Evolutionary conservation across 1,284 basidiomycete genomes (phyloP).

Genomic region (Trametes hirsuta): DNA sequence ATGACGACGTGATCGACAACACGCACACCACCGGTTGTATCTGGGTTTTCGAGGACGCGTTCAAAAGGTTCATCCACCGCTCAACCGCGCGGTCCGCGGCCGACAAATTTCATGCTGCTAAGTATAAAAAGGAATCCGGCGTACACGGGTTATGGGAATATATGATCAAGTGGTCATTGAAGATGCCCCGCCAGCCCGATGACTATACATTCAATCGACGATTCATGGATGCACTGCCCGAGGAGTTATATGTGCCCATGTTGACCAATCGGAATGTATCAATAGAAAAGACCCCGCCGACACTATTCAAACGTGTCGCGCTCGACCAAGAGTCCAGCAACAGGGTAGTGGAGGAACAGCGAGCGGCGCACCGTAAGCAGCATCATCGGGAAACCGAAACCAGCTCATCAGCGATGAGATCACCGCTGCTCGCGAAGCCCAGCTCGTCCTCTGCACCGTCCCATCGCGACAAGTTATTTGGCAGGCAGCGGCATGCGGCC

Average conservation of each 20-base stretch:
- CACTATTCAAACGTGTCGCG: not conserved
- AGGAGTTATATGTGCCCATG: not conserved
- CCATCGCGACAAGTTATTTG: too few relatives aligned
- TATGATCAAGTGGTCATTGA: not conserved
- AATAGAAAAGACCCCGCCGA: not conserved
- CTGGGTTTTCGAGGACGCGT: constrained; percentile 8
- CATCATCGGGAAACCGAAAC: too few relatives aligned
- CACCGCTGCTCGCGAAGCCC: too few relatives aligned
- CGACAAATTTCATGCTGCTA: constrained; percentile 1
- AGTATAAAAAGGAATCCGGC: constrained; percentile 1
- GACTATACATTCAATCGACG: constrained; percentile 13
- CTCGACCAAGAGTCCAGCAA: not conserved
- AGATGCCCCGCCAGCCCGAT: constrained; percentile 13
- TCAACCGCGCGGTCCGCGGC: constrained; percentile 5
- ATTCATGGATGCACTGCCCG: constrained; percentile 4
- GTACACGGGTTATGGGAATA: constrained; percentile 8
- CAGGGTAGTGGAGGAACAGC: not conserved
- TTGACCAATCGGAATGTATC: not conserved
- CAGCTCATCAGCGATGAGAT: too few relatives aligned
- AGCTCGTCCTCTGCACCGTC: too few relatives aligned
- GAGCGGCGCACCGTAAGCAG: not conserved
- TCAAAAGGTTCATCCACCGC: constrained; percentile 7
- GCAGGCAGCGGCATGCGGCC: too few relatives aligned
- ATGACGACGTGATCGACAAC: constrained; percentile 6
- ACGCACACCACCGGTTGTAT: not conserved